Base-by-base conservation (phyloP, 2,329 filamentous ascomycete genomes). In the Sclerotinia trifoliorum region DNA sequence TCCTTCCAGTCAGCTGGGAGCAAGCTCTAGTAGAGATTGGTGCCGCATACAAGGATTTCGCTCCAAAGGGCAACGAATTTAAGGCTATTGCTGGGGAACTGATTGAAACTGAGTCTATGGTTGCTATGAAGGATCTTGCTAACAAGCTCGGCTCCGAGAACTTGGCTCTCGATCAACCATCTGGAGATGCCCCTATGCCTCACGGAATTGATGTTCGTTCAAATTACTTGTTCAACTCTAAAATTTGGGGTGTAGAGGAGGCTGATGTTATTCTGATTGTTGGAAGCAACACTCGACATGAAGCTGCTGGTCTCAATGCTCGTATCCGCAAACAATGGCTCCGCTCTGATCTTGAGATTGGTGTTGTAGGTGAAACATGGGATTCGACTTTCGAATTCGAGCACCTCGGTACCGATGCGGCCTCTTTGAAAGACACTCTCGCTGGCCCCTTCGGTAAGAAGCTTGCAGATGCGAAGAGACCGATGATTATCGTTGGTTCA, bases 241-340 rank as follows among this genome's bases (percentile, higher is more conserved):
- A 86, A 79, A 96, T 99, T 77, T 90, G 88, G 79, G 95, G 93
- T 77, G 91, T 98, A 49, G 95, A 99, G 81, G 92, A 97, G 77
- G 93, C 94, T 24, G 95, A 98, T 81, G 88, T 86, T 75, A 92
- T 99, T 70, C 89, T 99, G 66, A 88, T 99, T 69, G 87, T 99
- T 72, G 95, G 94, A 74, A 97, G 92, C 79, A 99, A 99, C 83
- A 91, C 95, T 52, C 89, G 95, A 74, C 93, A 96, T 78, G 95
- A 99, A 82, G 95, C 95, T 70, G 93, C 95, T 68, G 93, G 95
- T 60, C 86, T 99, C 56, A 99, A 99, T 78, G 94, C 94, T 72
- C 92, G 95, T 74, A 99, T 99, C 78, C 88, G 95, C 77, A 99
- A 99, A 85, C 94, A 97, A 80, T 99, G 94, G 91, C 84, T 99